Base-by-base conservation (phyloP, 2,329 filamentous ascomycete genomes). In the Cryphonectria naterciae region DNA sequence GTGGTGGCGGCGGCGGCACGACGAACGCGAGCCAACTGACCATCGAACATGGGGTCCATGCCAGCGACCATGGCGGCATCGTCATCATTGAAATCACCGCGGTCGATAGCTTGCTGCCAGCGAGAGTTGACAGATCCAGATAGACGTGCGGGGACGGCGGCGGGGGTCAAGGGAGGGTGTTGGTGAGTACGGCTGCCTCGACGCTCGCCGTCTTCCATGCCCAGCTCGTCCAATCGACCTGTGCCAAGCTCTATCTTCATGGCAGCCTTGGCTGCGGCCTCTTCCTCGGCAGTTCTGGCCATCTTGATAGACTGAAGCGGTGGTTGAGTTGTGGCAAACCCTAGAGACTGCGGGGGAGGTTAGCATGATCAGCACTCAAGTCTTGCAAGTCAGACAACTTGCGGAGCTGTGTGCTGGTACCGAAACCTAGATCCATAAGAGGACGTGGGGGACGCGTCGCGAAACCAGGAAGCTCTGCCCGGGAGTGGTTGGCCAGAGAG, bases 81-180 rank as follows among this genome's bases (percentile, higher is more conserved):
- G 1, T 75, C 75, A 56, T 81, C 79, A 2, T 80, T 62, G 28
- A 81, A 79, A 0, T 61, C 68, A 0, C 75, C 76, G 1, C 64
- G 52, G 0, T 70, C 56, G 1, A 76, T 75, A 6, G 79, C 74
- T n/a, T 63, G 41, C 17, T 37, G 58, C 41, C 61, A 72, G 43
- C 49, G 49, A 43, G 65, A 73, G 7, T 64, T 64, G 58, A 39
- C 22, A 11, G 58, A 35, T 6, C 28, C 43, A 63, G 22, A 32
- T 17, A 28, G 37, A 4, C 25, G 17, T 17, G 61, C 0, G 58
- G 68, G 28, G 41, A 15, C n/a, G 19, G 8, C 43, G 28, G 8
- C 28, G 22, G 15, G 46, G 32, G 60, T 13, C 28, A 46, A 19
- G 49, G 49, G 39, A 32, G 67, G 43, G n/a, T 68, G 58, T 10